Evolutionary conservation across 192 early-diverging fungal genomes (phyloP), one percentile per base, ranked within the genome.

Genomic region (Helicostylum pulchrum): DNA sequence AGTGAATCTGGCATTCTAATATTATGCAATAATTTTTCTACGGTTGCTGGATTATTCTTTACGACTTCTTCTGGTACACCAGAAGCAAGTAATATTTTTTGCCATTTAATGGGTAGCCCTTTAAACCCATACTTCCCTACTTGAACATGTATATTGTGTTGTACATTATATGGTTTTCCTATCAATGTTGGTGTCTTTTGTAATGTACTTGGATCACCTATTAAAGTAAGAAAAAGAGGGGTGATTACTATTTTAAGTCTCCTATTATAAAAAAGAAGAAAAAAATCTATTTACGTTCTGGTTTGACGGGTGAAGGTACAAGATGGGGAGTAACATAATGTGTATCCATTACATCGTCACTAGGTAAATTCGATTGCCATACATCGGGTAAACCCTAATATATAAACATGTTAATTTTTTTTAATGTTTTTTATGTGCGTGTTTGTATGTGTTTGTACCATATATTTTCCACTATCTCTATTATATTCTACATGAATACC

Each of bases 401-500:
- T 21, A 48, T 19, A 47, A 20, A 56, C n/a, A 15, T 65, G 19
- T 50, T 20, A 50, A 8, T 50, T 12, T 55, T 20, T 34, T 43
- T 15, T n/a, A n/a, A n/a, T n/a, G 14, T 34, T 34, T 39, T 44
- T 52, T 43, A 2, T n/a, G 20, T 46, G 53, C 7, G 10, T 10
- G 21, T 52, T 0, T 3, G 10, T 43, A 39, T 59, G 7, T 51
- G n/a, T n/a, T n/a, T n/a, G 64, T 53, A 72, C 80, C 81, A 83
- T 77, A 31, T 77, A 83, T 66, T 80, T 83, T 34, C 79, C 77
- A 45, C 70, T 76, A 30, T 78, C 67, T 20, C 53, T 65, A 53
- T 83, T 78, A 57, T 77, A 83, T 42, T 80, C 81, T 8, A 83
- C 81, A 70, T 83, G 81, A 59, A 83, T 80, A 2, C 81, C 81